phyloP scores from a whole-genome alignment of 768 basidiomycete genomes.

The Termitomyces sp. region DNA sequence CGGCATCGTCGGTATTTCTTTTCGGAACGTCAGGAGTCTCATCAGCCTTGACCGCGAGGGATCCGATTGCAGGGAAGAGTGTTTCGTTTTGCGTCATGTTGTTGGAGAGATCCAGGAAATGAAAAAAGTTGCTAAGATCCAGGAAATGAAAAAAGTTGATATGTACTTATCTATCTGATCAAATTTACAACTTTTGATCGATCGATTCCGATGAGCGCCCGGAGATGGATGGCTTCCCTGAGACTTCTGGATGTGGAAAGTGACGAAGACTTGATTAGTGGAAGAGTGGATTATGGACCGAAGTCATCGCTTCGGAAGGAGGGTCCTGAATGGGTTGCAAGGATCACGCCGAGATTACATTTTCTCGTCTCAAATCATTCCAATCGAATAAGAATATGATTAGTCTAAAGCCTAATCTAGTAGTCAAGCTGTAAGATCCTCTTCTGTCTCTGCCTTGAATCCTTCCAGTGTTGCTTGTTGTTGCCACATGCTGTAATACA shows the following conservation, averaged over 20 bases:
- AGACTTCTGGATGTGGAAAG: no score
- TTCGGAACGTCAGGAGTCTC: background rate
- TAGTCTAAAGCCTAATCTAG: background rate
- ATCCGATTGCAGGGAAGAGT: slow-evolving; percentile 11
- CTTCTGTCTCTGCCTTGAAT: slow-evolving; percentile 12
- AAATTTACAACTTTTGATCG: background rate
- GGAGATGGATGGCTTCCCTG: no score
- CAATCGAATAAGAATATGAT: background rate
- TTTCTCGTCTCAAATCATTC: background rate
- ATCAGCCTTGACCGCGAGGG: slow-evolving; percentile 11
- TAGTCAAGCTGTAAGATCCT: slow-evolving; percentile 1
- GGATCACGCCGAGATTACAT: background rate
- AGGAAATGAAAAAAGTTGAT: background rate
- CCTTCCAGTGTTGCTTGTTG: slow-evolving; percentile 54
- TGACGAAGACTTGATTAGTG: no score
- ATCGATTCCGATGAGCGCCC: background rate
- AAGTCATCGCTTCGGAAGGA: no score
- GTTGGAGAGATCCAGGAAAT: background rate
- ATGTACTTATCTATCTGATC: slow-evolving; percentile 1
- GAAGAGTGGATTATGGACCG: no score
- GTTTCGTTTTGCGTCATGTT: slow-evolving; percentile 4
- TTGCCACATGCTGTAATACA: slow-evolving; percentile 81
- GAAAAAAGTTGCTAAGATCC: slow-evolving; percentile 1
- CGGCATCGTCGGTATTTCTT: slow-evolving; percentile 25
- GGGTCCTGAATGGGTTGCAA: background rate